phyloP scores from a whole-genome alignment of 2,329 filamentous ascomycete genomes.

The Lachnellula arida region DNA sequence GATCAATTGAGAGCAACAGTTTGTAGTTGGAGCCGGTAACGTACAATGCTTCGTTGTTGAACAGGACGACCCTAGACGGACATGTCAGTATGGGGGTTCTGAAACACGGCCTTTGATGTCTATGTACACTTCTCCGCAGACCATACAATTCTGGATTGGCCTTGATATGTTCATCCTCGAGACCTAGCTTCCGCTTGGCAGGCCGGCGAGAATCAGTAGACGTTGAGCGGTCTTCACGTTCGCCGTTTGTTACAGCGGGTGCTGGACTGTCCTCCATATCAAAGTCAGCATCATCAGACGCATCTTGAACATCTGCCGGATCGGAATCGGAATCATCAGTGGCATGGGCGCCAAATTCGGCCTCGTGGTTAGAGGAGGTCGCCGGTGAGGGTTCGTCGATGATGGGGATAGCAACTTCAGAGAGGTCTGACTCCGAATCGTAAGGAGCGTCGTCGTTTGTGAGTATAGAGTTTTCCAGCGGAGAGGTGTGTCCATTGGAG shows the following conservation, averaged over 20 bases:
- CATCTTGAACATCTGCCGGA: slow-evolving; percentile 41
- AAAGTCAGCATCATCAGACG: slow-evolving; percentile 68
- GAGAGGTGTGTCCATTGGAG: slow-evolving; percentile 62
- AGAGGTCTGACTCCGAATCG: slow-evolving; percentile 70
- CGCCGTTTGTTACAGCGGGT: slow-evolving; percentile 42
- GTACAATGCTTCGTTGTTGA: slow-evolving; percentile 51
- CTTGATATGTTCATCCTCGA: slow-evolving; percentile 75
- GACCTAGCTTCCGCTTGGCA: slow-evolving; percentile 66
- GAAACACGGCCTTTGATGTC: slow-evolving; percentile 30
- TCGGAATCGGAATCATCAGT: slow-evolving; percentile 29
- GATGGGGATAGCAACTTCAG: slow-evolving; percentile 60
- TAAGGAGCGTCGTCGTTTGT: slow-evolving; percentile 40
- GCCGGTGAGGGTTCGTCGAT: slow-evolving; percentile 46
- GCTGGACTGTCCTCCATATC: slow-evolving; percentile 61
- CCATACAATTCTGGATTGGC: slow-evolving; percentile 95
- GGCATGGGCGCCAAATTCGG: slow-evolving; percentile 29
- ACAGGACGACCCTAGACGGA: slow-evolving; percentile 47
- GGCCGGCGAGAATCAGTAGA: slow-evolving; percentile 67
- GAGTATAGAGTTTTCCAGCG: slow-evolving; percentile 43
- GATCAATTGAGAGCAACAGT: slow-evolving; percentile 6
- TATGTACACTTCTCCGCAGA: slow-evolving; percentile 80
- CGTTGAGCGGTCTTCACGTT: slow-evolving; percentile 52
- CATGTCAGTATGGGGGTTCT: slow-evolving; percentile 18
- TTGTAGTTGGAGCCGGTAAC: slow-evolving; percentile 24
- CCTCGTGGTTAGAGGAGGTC: slow-evolving; percentile 37